phyloP scores from a whole-genome alignment of 371 early-diverging fungal genomes.

The Lichtheimia ornata region DNA sequence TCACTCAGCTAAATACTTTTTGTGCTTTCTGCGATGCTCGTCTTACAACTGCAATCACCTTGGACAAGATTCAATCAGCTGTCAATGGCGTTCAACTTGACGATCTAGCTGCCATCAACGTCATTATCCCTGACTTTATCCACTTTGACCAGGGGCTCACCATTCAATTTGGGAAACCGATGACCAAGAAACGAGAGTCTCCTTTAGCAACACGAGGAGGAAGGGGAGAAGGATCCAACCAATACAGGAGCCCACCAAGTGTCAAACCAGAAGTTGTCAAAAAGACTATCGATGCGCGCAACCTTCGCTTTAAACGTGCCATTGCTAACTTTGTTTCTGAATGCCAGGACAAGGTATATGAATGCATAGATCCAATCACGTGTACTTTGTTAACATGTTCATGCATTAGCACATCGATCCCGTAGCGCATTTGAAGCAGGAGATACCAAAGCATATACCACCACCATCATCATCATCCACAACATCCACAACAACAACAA shows the following conservation, averaged over 20 bases:
- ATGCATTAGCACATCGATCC: conserved; percentile 13
- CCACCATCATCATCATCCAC: not conserved
- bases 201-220: conserved; percentile 26
- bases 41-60: conserved; percentile 29
- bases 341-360: conserved; percentile 29
- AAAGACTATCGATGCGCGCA: conserved; percentile 30
- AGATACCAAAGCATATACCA: conserved; percentile 16
- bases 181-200: not conserved
- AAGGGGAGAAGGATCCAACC: not conserved
- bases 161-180: conserved; percentile 31
- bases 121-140: conserved; percentile 35
- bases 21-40: conserved; percentile 46
- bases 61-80: conserved; percentile 24
- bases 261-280: conserved; percentile 34
- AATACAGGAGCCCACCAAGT: not conserved
- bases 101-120: conserved; percentile 41
- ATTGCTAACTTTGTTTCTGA: conserved; percentile 18
- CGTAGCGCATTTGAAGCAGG: conserved; percentile 9
- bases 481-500: not conserved
- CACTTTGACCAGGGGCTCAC: conserved; percentile 12
- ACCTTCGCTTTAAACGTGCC: conserved; percentile 25
- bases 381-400: not conserved
- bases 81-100: conserved; percentile 22
- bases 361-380: not conserved
- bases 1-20: conserved; percentile 30